Base-by-base conservation (phyloP, 371 early-diverging fungal genomes). In the Circinella umbellata region DNA sequence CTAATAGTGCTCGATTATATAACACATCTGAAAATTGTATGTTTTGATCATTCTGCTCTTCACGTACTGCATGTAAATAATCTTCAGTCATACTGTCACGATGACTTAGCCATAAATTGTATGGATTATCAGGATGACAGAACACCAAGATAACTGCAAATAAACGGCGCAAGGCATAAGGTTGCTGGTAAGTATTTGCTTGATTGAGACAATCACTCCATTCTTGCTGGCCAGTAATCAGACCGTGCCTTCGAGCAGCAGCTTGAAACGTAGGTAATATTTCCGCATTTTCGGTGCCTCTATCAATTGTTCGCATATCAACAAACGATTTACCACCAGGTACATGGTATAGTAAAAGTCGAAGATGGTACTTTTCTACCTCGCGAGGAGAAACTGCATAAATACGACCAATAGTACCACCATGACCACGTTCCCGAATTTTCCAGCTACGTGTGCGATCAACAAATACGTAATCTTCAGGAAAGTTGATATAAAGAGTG, bases 341-440 rank as follows among this genome's bases (percentile, higher is more conserved):
- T 4, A 68, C 54, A 53, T 72, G 64, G 15, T 64, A 35, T 17
- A 72, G 46, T 4, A 68, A 61, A 27, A 60, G 53, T 9, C 47
- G 55, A 8, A 60, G 47, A 37, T 8, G 39, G 53, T 20, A 68
- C 15, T 36, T n/a, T 35, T 62, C 65, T 15, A 54, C 54, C 37
- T 54, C 37, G 15, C 39, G 17, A 4, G 37, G 66, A 9, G 51
- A 17, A 15, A 65, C 55, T 35, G 8, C 9, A 11, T 42, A 54
- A 14, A 65, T 11, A 49, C 55, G 66, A 15, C 55, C 66, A 17
- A 65, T 51, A 54, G 66, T 38, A 18, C n/a, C 37, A 14, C 64
- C 46, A 47, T 46, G 47, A 17, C 61, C 39, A 35, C 39, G 15
- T 36, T 63, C 27, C 1, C 49, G 64, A 10, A 34, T 42, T 36